A percentile compares a stretch with the other conserved stretches of the same genome.
Evolutionary conservation across 2,329 filamentous ascomycete genomes (phyloP).

Genomic region (Claviceps arundinis): DNA sequence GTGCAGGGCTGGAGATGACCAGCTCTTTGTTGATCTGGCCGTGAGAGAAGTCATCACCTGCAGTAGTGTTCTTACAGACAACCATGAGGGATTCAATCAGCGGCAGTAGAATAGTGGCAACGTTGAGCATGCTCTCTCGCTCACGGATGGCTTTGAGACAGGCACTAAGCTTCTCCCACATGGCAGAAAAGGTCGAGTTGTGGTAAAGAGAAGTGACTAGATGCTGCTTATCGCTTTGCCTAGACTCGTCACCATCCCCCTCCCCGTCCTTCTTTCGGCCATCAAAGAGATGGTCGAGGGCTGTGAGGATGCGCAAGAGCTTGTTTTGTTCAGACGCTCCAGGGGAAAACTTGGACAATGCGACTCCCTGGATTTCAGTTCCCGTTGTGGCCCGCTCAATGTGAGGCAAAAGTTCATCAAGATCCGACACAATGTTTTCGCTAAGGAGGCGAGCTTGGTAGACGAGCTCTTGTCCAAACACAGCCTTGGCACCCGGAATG

Average conservation of each 20-base stretch:
- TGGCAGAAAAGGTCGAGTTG: constrained; percentile 73
- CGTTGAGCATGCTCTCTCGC: constrained; percentile 90
- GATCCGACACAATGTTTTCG: constrained; percentile 69
- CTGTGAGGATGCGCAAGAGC: constrained; percentile 78
- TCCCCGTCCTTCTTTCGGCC: constrained; percentile 52
- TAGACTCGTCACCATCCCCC: constrained; percentile 35
- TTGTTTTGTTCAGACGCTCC: constrained; percentile 95
- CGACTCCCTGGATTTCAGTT: constrained; percentile 89
- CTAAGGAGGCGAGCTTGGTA: constrained; percentile 75
- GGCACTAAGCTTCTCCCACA: constrained; percentile 86
- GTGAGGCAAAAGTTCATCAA: constrained; percentile 73
- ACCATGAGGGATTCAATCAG: constrained; percentile 97
- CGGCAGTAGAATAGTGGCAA: constrained; percentile 87
- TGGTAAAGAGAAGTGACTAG: constrained; percentile 81
- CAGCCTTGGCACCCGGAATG: constrained; percentile 76
- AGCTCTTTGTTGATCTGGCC: constrained; percentile 48
- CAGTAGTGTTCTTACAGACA: constrained; percentile 92
- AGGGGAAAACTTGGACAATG: constrained; percentile 88
- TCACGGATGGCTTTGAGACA: constrained; percentile 80
- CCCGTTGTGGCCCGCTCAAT: constrained; percentile 78
- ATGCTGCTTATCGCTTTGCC: constrained; percentile 59
- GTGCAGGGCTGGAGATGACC: constrained; percentile 57
- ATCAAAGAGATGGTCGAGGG: constrained; percentile 90
- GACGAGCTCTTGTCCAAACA: constrained; percentile 89
- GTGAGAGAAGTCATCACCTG: constrained; percentile 51